phyloP scores from a whole-genome alignment of 73 alveolate genomes.

The Paramecium caudatum region DNA sequence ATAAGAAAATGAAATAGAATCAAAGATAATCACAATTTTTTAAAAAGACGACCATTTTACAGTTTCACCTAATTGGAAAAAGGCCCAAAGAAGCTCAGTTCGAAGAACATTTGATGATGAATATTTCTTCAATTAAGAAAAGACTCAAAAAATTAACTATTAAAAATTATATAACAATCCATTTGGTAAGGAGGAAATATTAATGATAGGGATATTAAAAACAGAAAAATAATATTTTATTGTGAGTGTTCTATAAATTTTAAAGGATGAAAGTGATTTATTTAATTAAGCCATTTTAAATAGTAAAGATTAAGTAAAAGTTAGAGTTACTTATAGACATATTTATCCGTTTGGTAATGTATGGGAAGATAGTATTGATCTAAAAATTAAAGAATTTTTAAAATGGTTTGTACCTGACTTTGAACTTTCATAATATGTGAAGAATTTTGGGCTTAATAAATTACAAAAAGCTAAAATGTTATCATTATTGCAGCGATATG shows the following conservation, averaged over 20 bases:
- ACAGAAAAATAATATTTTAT: constrained; percentile 8
- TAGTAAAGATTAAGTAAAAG: constrained; percentile 14
- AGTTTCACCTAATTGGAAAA: constrained; percentile 44
- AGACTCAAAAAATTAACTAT: neutral
- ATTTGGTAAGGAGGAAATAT: neutral
- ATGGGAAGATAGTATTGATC: neutral
- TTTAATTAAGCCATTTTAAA: neutral
- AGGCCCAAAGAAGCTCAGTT: neutral
- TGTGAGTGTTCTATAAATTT: neutral
- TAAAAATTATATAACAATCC: neutral
- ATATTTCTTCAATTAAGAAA: constrained; percentile 33
- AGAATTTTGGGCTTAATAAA: constrained; percentile 24
- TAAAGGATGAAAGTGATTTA: constrained; percentile 2
- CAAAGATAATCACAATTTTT: neutral
- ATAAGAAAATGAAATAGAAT: constrained; percentile 6
- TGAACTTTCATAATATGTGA: neutral
- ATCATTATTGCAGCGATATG: neutral
- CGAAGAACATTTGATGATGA: neutral
- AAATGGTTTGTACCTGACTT: constrained; percentile 62
- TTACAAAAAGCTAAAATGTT: neutral
- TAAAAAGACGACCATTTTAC: constrained; percentile 59
- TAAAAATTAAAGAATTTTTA: constrained; percentile 54
- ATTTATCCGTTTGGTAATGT: constrained; percentile 2
- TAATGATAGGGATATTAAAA: neutral
- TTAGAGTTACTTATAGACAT: neutral